Evolutionary conservation across 768 basidiomycete species (phyloP).

Genomic region (Podaxis sp.): DNA sequence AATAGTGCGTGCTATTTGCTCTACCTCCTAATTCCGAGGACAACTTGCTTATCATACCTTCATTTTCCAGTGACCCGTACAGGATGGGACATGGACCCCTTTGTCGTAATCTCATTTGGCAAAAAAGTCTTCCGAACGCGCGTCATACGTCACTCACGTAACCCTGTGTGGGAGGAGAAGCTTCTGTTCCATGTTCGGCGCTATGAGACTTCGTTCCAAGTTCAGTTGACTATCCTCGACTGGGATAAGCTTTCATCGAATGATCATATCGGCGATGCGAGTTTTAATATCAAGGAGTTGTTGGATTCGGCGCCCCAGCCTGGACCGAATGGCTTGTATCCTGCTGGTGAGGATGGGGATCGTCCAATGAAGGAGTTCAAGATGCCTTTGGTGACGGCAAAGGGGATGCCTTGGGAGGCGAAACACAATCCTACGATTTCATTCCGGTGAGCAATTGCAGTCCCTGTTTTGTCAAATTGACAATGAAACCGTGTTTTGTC

Average conservation of each 20-base stretch:
- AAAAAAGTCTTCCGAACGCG: slow-evolving; percentile 96
- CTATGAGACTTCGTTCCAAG: slow-evolving; percentile 75
- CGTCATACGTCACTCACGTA: slow-evolving; percentile 75
- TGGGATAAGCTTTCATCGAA: slow-evolving; percentile 95
- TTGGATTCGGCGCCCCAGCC: slow-evolving; percentile 64
- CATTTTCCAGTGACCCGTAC: slow-evolving; percentile 64
- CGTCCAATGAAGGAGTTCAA: slow-evolving; percentile 72
- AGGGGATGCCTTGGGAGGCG: slow-evolving; percentile 66
- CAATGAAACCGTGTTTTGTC: background rate
- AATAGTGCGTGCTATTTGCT: slow-evolving; percentile 60
- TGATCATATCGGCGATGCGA: slow-evolving; percentile 81
- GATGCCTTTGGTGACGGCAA: slow-evolving; percentile 55
- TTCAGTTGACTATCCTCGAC: slow-evolving; percentile 83
- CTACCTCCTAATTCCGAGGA: background rate
- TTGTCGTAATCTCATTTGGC: slow-evolving; percentile 92
- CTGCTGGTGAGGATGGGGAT: slow-evolving; percentile 44
- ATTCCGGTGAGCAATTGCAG: slow-evolving; percentile 45
- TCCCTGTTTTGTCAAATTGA: background rate
- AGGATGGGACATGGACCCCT: slow-evolving; percentile 97
- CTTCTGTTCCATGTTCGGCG: slow-evolving; percentile 90
- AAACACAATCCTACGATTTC: slow-evolving; percentile 67
- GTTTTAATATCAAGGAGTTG: slow-evolving; percentile 68
- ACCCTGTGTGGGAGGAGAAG: slow-evolving; percentile 94
- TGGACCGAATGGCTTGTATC: slow-evolving; percentile 56
- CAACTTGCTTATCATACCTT: background rate